These are phyloP conservation scores for Diaporthe vexans DNA, from an alignment of 2,329 filamentous ascomycete species.

Conservation along the genomic window DNA sequence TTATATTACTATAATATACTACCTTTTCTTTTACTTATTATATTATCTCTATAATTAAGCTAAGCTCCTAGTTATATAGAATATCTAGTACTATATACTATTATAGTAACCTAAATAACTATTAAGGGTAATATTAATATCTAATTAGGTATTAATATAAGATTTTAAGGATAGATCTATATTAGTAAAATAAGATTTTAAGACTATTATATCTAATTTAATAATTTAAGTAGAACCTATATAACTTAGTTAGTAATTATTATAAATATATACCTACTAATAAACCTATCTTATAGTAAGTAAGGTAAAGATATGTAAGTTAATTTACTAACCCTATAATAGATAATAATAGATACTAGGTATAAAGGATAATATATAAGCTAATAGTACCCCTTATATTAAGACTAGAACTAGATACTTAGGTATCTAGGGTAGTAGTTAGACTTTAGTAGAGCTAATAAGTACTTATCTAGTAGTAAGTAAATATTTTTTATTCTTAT, in stretches of 20 bases:
- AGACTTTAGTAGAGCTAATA: not conserved
- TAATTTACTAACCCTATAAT: not conserved
- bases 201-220: not conserved
- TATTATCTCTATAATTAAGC: no score
- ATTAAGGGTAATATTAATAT: not conserved
- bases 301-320: not conserved
- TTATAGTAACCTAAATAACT: not conserved
- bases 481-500: no score
- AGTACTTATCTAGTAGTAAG: no score
- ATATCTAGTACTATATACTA: not conserved
- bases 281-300: no score
- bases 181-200: not conserved
- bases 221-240: not conserved
- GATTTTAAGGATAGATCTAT: slow-evolving; percentile 21
- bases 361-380: not conserved
- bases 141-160: not conserved
- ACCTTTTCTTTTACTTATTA: no score
- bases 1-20: no score
- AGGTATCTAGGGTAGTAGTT: not conserved
- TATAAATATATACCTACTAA: no score
- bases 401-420: not conserved
- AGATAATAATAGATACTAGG: not conserved
- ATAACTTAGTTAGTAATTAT: no score
- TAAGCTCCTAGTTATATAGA: no score
- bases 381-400: not conserved